Conservation (phyloP, 371 early-diverging fungal species). For the Mortierella sp. region DNA sequence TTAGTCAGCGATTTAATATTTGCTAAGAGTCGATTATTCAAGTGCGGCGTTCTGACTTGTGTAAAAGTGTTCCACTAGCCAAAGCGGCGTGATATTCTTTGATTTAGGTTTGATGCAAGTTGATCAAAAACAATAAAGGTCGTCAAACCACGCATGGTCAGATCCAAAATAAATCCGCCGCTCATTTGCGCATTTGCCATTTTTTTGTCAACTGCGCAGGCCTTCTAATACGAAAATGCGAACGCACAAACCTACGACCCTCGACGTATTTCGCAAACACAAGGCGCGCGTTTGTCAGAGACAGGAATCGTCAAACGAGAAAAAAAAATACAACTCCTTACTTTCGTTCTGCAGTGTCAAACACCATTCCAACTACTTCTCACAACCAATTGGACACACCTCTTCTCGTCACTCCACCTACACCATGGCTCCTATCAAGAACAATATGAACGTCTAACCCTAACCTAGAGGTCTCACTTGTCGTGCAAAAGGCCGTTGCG, state of each 20-base stretch:
- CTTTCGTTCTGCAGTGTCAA: background rate
- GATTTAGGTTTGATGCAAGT: conserved; percentile 5
- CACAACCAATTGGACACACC: background rate
- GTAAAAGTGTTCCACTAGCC: too few relatives aligned
- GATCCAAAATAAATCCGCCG: background rate
- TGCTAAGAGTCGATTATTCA: conserved; percentile 7
- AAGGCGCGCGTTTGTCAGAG: too few relatives aligned
- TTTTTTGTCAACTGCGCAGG: too few relatives aligned
- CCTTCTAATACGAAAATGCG: too few relatives aligned
- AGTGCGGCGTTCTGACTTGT: conserved; percentile 11
- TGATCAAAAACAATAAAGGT: background rate
- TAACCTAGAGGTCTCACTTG: too few relatives aligned
- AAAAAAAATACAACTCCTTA: background rate
- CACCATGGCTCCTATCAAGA: too few relatives aligned
- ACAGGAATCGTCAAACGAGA: too few relatives aligned
- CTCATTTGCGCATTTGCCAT: background rate
- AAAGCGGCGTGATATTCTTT: background rate
- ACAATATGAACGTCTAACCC: too few relatives aligned
- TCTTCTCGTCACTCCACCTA: too few relatives aligned
- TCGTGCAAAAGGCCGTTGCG: background rate
- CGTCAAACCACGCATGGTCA: too few relatives aligned
- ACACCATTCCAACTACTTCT: background rate
- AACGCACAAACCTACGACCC: too few relatives aligned
- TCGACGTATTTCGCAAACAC: too few relatives aligned
- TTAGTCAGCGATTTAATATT: conserved; percentile 10